These are phyloP conservation scores for Hanseniaspora singularis DNA, from an alignment of 805 yeast genomes.

Conservation along the genomic window DNA sequence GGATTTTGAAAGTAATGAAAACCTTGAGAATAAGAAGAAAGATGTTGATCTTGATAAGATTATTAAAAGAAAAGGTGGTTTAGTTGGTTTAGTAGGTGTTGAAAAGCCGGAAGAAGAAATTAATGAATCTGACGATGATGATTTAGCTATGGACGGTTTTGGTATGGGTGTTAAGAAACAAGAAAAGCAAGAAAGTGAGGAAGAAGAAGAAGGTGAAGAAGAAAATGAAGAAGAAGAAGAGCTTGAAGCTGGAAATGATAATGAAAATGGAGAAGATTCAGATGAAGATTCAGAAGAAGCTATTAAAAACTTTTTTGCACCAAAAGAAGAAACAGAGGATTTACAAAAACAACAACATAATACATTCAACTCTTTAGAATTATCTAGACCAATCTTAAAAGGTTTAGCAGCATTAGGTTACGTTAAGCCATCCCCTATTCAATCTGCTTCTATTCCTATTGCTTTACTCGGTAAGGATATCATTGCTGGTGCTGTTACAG, in stretches of 20 bases:
- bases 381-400: slow-evolving; percentile 82
- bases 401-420: slow-evolving; percentile 75
- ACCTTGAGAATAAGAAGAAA: slow-evolving; percentile 25
- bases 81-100: slow-evolving; percentile 42
- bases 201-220: slow-evolving; percentile 26
- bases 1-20: slow-evolving; percentile 52
- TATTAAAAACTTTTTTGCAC: slow-evolving; percentile 66
- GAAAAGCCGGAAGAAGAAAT: slow-evolving; percentile 35
- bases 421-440: slow-evolving; percentile 85
- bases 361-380: slow-evolving; percentile 61
- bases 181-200: slow-evolving; percentile 24
- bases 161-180: slow-evolving; percentile 31
- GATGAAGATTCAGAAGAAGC: slow-evolving; percentile 52
- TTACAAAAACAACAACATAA: slow-evolving; percentile 43
- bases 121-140: slow-evolving; percentile 29
- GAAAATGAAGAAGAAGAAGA: slow-evolving; percentile 20
- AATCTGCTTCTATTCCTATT: slow-evolving; percentile 83
- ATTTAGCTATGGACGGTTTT: slow-evolving; percentile 31
- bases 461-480: slow-evolving; percentile 89
- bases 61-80: slow-evolving; percentile 75
- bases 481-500: slow-evolving; percentile 98
- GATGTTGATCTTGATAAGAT: slow-evolving; percentile 83
- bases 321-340: slow-evolving; percentile 40
- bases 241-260: slow-evolving; percentile 28
- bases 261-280: slow-evolving; percentile 22